phyloP scores from a whole-genome alignment of 768 basidiomycete genomes.

The Lanmaoa pseudosensibilis region DNA sequence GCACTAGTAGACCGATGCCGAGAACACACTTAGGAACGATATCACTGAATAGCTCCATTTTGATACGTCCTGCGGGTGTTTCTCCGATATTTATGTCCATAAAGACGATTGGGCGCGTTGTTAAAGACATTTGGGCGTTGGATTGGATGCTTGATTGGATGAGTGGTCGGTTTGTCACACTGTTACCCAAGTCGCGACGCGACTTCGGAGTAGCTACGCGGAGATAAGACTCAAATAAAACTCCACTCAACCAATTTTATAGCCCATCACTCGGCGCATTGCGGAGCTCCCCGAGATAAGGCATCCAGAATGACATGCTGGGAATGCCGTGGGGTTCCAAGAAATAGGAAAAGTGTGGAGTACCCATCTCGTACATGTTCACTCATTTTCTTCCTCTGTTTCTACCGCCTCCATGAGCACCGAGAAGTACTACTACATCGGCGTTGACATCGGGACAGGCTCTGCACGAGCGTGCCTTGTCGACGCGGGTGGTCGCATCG shows the following conservation, averaged over 20 bases:
- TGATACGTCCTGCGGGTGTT: slow-evolving; percentile 90
- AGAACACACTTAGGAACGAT: slow-evolving; percentile 84
- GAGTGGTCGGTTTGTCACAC: not conserved
- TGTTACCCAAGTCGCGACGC: not conserved
- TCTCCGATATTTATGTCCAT: slow-evolving; percentile 98
- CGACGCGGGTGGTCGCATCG: slow-evolving; percentile 60
- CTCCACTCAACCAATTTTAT: not conserved
- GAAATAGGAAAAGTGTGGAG: slow-evolving; percentile 12
- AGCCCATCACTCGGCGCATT: not conserved
- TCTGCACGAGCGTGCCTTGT: slow-evolving; percentile 88
- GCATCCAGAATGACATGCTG: not conserved
- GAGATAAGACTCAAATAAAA: not conserved
- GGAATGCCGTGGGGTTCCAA: slow-evolving; percentile 1
- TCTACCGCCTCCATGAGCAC: slow-evolving; percentile 32
- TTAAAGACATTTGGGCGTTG: slow-evolving; percentile 40
- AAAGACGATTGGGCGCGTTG: slow-evolving; percentile 85
- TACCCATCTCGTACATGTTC: slow-evolving; percentile 4
- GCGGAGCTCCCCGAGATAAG: slow-evolving; percentile 5
- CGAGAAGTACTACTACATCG: slow-evolving; percentile 56
- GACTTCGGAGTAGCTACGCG: not conserved
- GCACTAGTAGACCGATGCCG: not conserved
- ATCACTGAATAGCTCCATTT: slow-evolving; percentile 97
- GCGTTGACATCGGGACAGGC: slow-evolving; percentile 89
- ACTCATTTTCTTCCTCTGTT: not conserved
- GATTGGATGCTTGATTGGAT: not conserved